Conservation (phyloP, 75 land plant species). For the Isoetes taiwanensis region DNA sequence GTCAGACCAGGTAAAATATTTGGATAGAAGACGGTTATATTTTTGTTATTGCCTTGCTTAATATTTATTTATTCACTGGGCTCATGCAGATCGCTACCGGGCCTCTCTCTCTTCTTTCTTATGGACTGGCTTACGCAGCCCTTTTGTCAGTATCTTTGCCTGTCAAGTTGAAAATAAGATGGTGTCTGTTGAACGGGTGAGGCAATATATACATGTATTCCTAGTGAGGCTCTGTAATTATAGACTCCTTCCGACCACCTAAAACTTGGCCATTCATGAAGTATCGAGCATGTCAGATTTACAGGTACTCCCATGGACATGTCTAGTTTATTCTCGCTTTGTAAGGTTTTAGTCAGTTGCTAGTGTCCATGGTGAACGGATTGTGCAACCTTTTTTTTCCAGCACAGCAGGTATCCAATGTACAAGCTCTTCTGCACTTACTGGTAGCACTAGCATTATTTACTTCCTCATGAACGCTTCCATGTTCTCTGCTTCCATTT, state of each 20-base stretch:
- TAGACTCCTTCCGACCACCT: constrained; percentile 44
- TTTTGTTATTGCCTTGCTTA: no score
- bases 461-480: no score
- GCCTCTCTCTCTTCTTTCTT: constrained; percentile 11
- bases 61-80: no score
- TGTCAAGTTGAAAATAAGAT: constrained; percentile 83
- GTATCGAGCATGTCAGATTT: constrained; percentile 44
- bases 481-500: no score
- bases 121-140: constrained; percentile 6
- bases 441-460: no score
- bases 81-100: constrained; percentile 14
- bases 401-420: not conserved
- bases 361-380: no score
- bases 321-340: not conserved
- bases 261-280: constrained; percentile 70
- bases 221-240: constrained; percentile 61
- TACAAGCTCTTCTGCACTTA: not conserved
- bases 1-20: constrained; percentile 79
- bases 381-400: no score
- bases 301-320: constrained; percentile 48
- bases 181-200: constrained; percentile 87
- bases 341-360: no score
- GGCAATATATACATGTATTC: constrained; percentile 63
- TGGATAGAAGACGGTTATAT: no score
- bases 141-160: constrained; percentile 25